Evolutionary conservation across 2,329 filamentous ascomycete species (phyloP).

Genomic region (Botrytis squamosa): DNA sequence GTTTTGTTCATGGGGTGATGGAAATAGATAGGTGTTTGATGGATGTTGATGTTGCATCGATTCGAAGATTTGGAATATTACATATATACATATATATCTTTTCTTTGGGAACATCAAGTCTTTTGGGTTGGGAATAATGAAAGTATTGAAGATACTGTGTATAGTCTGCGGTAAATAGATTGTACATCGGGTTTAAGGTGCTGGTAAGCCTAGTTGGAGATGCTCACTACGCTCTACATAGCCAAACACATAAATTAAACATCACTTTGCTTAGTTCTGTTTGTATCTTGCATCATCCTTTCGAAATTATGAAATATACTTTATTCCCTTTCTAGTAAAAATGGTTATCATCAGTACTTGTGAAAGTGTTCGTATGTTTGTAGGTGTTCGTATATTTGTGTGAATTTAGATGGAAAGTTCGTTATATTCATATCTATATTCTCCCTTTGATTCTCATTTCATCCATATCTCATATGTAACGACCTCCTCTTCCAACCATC

Average conservation of each 20-base stretch:
- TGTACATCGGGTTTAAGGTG: neutral
- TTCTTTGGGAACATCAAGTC: no score
- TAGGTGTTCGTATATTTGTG: neutral
- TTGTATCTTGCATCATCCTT: neutral
- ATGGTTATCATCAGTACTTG: neutral
- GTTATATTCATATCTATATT: neutral
- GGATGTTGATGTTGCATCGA: accelerated
- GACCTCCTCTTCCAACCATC: neutral
- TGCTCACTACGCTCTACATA: neutral
- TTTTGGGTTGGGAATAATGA: neutral
- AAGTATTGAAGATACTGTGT: neutral
- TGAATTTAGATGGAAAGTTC: neutral
- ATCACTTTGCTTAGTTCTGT: neutral
- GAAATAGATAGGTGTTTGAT: neutral
- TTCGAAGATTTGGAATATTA: neutral
- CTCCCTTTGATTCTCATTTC: neutral
- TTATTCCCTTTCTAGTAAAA: neutral
- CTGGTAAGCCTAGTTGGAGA: neutral
- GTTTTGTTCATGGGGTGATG: no score
- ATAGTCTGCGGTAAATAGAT: neutral
- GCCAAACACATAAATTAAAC: neutral
- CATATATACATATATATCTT: no score
- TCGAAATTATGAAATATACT: neutral
- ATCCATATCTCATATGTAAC: neutral
- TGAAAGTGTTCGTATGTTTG: neutral